A percentile compares a stretch with the other conserved stretches of the same genome.
phyloP scores from a whole-genome alignment of 106 monocot species.

The Dendrobium huoshanense region DNA sequence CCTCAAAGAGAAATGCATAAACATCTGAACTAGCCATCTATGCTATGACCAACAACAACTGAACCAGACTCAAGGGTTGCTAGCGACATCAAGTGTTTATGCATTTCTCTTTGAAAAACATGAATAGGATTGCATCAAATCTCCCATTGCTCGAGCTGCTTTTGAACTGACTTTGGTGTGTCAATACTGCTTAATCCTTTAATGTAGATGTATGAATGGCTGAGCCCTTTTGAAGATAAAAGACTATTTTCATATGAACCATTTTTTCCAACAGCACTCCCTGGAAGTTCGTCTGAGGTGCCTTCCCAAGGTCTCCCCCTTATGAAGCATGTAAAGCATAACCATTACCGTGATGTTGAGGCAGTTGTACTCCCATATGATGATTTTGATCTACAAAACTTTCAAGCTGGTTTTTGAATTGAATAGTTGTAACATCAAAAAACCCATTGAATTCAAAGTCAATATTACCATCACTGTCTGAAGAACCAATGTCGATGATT shows the following conservation, averaged over 20 bases:
- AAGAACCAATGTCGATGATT: conserved; percentile 6
- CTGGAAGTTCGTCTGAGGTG: neutral
- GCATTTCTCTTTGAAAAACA: neutral
- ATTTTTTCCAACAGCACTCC: neutral
- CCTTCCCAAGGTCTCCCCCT: neutral
- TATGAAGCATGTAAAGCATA: neutral
- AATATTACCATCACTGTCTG: conserved; percentile 2
- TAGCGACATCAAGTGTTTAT: neutral
- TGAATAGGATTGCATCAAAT: neutral
- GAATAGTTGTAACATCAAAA: neutral
- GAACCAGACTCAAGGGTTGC: conserved; percentile 2
- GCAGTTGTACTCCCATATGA: neutral
- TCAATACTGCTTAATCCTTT: neutral
- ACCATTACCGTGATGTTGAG: neutral
- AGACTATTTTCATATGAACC: neutral
- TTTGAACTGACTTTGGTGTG: neutral
- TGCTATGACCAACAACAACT: neutral
- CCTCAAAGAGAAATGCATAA: neutral
- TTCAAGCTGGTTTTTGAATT: neutral
- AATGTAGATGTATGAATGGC: neutral
- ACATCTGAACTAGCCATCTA: neutral
- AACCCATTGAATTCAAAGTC: neutral
- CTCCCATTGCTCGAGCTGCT: neutral
- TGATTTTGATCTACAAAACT: neutral
- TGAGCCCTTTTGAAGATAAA: neutral